Evolutionary conservation across 108 stramenopile species (phyloP).

Genomic region (Fragilariopsis cylindrus): DNA sequence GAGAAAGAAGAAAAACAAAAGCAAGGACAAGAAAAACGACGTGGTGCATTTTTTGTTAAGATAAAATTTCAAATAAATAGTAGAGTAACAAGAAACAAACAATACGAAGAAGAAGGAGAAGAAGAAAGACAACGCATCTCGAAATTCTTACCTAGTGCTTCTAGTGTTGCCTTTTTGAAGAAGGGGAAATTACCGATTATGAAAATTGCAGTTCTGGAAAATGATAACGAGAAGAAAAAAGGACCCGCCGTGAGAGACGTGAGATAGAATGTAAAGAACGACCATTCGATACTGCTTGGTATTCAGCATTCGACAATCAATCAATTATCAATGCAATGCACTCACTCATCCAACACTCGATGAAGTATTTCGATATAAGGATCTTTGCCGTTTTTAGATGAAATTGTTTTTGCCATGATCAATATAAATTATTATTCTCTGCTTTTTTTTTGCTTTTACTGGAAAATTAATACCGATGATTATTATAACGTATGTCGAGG

Average conservation of each 20-base stretch:
- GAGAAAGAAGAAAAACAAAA: no score
- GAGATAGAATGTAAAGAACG: background rate
- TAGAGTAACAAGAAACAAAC: no score
- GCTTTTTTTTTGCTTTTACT: no score
- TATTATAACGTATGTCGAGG: no score
- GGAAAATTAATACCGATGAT: no score
- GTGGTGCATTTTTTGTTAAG: no score
- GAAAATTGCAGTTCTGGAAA: slow-evolving; percentile 26
- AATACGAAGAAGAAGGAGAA: no score
- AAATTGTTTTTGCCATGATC: background rate
- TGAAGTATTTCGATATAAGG: slow-evolving; percentile 38
- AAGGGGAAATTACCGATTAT: slow-evolving; percentile 42
- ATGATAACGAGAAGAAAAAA: background rate
- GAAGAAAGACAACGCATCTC: no score
- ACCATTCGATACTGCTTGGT: background rate
- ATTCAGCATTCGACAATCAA: background rate
- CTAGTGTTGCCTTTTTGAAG: slow-evolving; percentile 51
- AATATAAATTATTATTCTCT: no score
- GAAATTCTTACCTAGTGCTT: slow-evolving; percentile 33
- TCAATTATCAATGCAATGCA: background rate
- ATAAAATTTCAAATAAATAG: no score
- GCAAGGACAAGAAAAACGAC: no score
- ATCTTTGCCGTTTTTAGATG: slow-evolving; percentile 15
- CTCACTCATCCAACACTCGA: slow-evolving; percentile 42
- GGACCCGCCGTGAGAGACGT: background rate